Base-by-base conservation (phyloP, 495 filamentous ascomycete species). In the Talaromyces liani region DNA sequence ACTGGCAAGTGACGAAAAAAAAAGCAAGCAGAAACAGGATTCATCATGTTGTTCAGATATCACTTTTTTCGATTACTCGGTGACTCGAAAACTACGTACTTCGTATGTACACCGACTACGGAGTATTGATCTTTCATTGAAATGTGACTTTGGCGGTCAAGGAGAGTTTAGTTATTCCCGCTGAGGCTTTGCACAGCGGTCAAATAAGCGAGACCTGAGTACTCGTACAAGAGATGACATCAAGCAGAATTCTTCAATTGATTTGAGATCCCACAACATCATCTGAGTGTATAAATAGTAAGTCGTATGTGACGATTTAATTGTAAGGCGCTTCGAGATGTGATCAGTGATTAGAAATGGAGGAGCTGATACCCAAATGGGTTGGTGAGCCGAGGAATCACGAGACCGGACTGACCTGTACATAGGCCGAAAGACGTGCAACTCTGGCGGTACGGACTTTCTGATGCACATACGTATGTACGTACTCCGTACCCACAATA, bases 331-430 rank as follows among this genome's bases (percentile, higher is more conserved):
- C n/a, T 49, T 49, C 45, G 45, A 49, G 45, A 22, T 49, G 45
- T 20, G 45, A 49, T 49, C 18, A 49, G 10, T 18, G 45, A 41
- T 41, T 10, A n/a, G 36, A 41, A 16, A 41, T 9, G 10, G 45
- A 49, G 45, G 45, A 49, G 45, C 6, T 20, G 45, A 49, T 49
- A 49, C 45, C 45, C 45, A 49, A 49, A 20, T 8, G 45, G 45
- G 45, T 20, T 49, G 45, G n/a, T 49, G 45, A 20, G 51, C 51
- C 51, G 51, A 55, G 51, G 51, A 55, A 55, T 55, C 51, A 55
- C 51, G 51, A 55, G 51, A 55, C 51, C 25, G 24, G 12, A 20
- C 51, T 9, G 51, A 25, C 24, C 51, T 55, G 51, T 29, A 55
- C 22, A 20, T 24, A 9, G 20, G 16, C 18, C n/a, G 49, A 10